Evolutionary conservation across 495 filamentous ascomycete genomes (phyloP), one percentile per base, ranked within the genome.

Genomic region (Ascodesmis nigricans): DNA sequence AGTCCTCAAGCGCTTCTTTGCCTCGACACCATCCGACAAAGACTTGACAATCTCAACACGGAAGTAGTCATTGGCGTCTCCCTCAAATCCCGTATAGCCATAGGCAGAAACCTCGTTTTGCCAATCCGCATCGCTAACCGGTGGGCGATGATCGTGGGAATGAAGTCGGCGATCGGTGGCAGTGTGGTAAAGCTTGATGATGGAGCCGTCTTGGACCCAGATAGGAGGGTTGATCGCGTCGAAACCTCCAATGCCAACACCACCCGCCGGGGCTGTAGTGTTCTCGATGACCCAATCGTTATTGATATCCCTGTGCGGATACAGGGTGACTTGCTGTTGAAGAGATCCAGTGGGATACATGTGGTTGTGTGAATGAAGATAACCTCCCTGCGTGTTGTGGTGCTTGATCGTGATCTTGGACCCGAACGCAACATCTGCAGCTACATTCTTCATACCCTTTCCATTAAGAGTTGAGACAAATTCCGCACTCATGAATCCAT

Each of bases 401-500:
- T 97, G 87, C 44, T 87, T 77, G 42, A 97, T 66, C 47, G 63
- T 69, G 44, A 97, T 63, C 26, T 77, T 71, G 47, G 79, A 87
- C 26, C 87, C 87, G 49, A 81, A 76, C 17, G 75, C 72, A 40
- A 97, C 71, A 56, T 97, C 83, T 2, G 78, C 87, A 0, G 87
- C 73, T 11, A 92, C 82, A 52, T 90, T 82, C 52, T 79, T 70
- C 87, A 97, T 97, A 21, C 63, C 69, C 59, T 95, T 95, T 26
- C 75, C 83, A 56, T 93, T 97, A 38, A 97, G 61, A 1, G 87
- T 97, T 15, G 90, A 78, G 55, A 95, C 90, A 61, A 97, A 97
- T 54, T 97, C 90, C 21, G 83, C 91, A 42, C 80, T 91, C 87
- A 97, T 97, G 64, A 97, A 97, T 34, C 87, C 87, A 54, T 97